Conservation (phyloP, 768 basidiomycete species). For the Tricholoma saponaceum region DNA sequence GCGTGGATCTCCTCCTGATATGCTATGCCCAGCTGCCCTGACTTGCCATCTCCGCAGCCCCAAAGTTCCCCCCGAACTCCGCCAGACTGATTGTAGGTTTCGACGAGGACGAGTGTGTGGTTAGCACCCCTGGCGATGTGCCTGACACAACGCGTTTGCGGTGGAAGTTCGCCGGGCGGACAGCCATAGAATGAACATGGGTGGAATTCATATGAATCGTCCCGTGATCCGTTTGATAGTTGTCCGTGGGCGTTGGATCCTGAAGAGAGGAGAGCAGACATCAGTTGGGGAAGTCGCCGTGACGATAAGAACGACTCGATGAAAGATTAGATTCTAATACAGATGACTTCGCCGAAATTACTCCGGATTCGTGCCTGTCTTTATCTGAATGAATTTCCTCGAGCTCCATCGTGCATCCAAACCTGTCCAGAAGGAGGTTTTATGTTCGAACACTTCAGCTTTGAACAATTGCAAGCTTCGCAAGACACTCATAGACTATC, state of each 20-base stretch:
- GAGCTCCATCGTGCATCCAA: too few species aligned
- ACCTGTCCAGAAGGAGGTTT: too few species aligned
- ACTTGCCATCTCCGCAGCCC: constrained; percentile 69
- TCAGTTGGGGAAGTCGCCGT: too few species aligned
- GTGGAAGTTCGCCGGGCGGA: constrained; percentile 26
- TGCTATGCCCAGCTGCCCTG: constrained; percentile 66
- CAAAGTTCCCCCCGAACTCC: constrained; percentile 43
- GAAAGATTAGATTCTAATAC: neutral
- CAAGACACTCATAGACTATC: too few species aligned
- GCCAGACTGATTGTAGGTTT: constrained; percentile 18
- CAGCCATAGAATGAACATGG: constrained; percentile 34
- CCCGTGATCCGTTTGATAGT: constrained; percentile 39
- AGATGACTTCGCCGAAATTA: too few species aligned
- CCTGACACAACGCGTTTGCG: constrained; percentile 29
- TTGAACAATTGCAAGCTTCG: too few species aligned
- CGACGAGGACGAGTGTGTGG: constrained; percentile 71
- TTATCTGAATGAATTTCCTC: too few species aligned
- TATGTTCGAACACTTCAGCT: too few species aligned
- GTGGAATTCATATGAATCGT: constrained; percentile 42
- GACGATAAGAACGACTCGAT: too few species aligned
- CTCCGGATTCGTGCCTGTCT: too few species aligned
- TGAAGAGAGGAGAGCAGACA: constrained; percentile 14
- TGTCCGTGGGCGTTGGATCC: constrained; percentile 52
- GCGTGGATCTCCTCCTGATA: constrained; percentile 19
- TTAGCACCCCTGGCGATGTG: constrained; percentile 71